Evolutionary conservation across 108 stramenopile species (phyloP).

Genomic region (Discostella pseudostelligera): DNA sequence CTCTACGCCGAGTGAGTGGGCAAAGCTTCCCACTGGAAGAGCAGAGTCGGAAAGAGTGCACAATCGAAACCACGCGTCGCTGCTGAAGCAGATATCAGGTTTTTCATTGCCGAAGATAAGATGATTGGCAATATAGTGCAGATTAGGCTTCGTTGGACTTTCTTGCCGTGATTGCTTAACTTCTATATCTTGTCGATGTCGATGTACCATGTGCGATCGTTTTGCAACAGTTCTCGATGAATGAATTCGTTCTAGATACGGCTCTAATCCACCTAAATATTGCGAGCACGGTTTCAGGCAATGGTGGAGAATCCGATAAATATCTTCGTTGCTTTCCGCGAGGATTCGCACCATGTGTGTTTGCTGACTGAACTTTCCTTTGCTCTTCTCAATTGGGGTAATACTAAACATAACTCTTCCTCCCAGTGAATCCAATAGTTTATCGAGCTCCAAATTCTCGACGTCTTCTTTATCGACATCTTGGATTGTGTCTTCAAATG

Average conservation of each 20-base stretch:
- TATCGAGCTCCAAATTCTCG: slow-evolving; percentile 7
- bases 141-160: slow-evolving; percentile 10
- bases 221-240: slow-evolving; percentile 31
- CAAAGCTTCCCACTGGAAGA: slow-evolving; percentile 83
- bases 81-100: slow-evolving; percentile 3
- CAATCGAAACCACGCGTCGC: slow-evolving; percentile 37
- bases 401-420: slow-evolving; percentile 34
- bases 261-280: slow-evolving; percentile 38
- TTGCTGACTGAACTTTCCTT: not conserved
- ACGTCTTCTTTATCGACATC: slow-evolving; percentile 2
- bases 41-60: slow-evolving; percentile 67
- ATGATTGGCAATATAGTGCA: slow-evolving; percentile 12
- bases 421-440: slow-evolving; percentile 20
- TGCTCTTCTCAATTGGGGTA: slow-evolving; percentile 20
- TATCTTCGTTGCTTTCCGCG: slow-evolving; percentile 40
- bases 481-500: not conserved
- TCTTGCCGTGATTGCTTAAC: not conserved
- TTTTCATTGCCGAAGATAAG: slow-evolving; percentile 24
- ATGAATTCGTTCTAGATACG: slow-evolving; percentile 43
- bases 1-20: slow-evolving; percentile 84
- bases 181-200: no score
- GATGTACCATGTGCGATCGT: no score
- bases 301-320: slow-evolving; percentile 40
- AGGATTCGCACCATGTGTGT: slow-evolving; percentile 41
- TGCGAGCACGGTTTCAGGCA: slow-evolving; percentile 37